phyloP scores from a whole-genome alignment of 2,329 filamentous ascomycete genomes.

The Exophiala sp. region DNA sequence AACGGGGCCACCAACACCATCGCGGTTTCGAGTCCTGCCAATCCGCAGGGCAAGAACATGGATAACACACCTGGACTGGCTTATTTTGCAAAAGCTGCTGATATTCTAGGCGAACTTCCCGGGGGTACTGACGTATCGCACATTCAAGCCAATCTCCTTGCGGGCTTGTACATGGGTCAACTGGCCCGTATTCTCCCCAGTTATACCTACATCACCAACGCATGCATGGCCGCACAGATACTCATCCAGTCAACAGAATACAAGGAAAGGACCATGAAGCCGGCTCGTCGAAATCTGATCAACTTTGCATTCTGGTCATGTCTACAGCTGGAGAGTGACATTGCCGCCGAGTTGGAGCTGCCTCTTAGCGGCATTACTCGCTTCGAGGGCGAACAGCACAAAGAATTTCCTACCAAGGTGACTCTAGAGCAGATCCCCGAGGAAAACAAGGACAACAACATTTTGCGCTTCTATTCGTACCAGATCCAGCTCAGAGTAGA shows the following conservation, averaged over 20 bases:
- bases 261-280: slow-evolving; percentile 17
- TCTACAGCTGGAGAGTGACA: slow-evolving; percentile 89
- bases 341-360: slow-evolving; percentile 77
- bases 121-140: slow-evolving; percentile 77
- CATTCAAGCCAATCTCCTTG: slow-evolving; percentile 79
- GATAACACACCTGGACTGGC: slow-evolving; percentile 85
- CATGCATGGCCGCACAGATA: slow-evolving; percentile 61
- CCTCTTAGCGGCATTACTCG: slow-evolving; percentile 59
- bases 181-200: slow-evolving; percentile 83
- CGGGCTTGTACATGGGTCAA: slow-evolving; percentile 85
- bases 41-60: slow-evolving; percentile 61
- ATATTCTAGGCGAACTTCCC: slow-evolving; percentile 78
- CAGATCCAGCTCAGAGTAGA: slow-evolving; percentile 56
- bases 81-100: slow-evolving; percentile 81
- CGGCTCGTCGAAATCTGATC: slow-evolving; percentile 48
- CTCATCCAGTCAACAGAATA: slow-evolving; percentile 62
- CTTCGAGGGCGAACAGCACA: slow-evolving; percentile 46
- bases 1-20: slow-evolving; percentile 16
- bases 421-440: slow-evolving; percentile 20
- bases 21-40: slow-evolving; percentile 16
- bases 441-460: slow-evolving; percentile 12
- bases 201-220: slow-evolving; percentile 64
- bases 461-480: slow-evolving; percentile 52
- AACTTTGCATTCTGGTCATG: slow-evolving; percentile 89
- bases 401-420: slow-evolving; percentile 23